A percentile compares a stretch with the other conserved stretches of the same genome.
Conservation (phyloP, 2,329 filamentous ascomycete genomes). For the Setomelanomma holmii region DNA sequence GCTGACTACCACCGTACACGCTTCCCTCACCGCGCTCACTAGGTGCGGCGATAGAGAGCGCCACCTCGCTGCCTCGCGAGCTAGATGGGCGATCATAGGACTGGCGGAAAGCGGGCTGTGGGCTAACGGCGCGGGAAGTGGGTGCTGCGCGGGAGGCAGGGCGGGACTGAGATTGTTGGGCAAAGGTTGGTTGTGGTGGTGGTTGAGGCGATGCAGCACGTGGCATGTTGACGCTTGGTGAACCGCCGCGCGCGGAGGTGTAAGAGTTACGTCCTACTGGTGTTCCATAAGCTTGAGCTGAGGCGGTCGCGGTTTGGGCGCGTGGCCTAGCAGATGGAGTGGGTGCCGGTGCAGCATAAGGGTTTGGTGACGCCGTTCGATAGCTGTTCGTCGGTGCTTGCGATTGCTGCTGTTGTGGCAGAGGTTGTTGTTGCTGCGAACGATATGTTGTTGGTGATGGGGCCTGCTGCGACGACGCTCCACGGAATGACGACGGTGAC, state of each 20-base stretch:
- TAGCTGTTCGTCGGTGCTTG: slow-evolving; percentile 12
- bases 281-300: slow-evolving; percentile 41
- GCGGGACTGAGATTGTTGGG: slow-evolving; percentile 30
- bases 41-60: slow-evolving; percentile 49
- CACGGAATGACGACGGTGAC: slow-evolving; percentile 20
- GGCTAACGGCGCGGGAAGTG: slow-evolving; percentile 56
- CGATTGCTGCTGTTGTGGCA: slow-evolving; percentile 8
- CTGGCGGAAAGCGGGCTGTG: slow-evolving; percentile 58
- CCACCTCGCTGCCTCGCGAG: slow-evolving; percentile 52
- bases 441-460: slow-evolving; percentile 15
- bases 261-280: slow-evolving; percentile 45
- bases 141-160: slow-evolving; percentile 42
- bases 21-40: slow-evolving; percentile 48
- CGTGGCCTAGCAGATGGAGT: slow-evolving; percentile 39
- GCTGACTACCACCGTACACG: slow-evolving; percentile 50
- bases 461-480: slow-evolving; percentile 10
- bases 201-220: slow-evolving; percentile 56
- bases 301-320: slow-evolving; percentile 49
- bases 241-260: slow-evolving; percentile 46
- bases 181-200: slow-evolving; percentile 49
- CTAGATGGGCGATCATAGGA: slow-evolving; percentile 59
- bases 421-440: slow-evolving; percentile 6
- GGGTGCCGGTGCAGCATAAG: slow-evolving; percentile 57
- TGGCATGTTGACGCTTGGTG: slow-evolving; percentile 45
- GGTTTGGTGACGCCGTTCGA: slow-evolving; percentile 64